These are phyloP conservation scores for Dunaliella primolecta DNA, from an alignment of 139 green algal species.

Conservation along the genomic window DNA sequence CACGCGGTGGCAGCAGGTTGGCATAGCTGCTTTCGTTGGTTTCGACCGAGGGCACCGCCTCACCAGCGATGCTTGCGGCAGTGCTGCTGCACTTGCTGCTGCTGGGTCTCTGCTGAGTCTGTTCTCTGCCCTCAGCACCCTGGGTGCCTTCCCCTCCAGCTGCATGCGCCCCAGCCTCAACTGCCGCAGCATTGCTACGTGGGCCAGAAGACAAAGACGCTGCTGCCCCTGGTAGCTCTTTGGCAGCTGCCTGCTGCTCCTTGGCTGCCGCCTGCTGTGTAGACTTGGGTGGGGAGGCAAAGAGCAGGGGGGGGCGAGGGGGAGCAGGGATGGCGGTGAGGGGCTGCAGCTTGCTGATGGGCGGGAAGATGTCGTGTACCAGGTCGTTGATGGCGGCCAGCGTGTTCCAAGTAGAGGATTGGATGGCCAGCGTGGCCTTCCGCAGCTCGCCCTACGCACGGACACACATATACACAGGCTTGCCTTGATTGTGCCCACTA, in stretches of 20 bases:
- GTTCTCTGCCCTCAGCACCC: neutral
- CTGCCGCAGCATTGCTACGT: neutral
- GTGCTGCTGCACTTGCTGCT: neutral
- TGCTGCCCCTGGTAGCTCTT: neutral
- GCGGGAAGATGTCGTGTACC: constrained; percentile 73
- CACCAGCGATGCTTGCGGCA: neutral
- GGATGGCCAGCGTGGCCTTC: constrained; percentile 13
- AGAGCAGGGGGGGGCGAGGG: neutral
- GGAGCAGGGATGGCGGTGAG: neutral
- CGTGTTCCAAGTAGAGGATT: constrained; percentile 42
- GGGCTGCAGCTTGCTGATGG: constrained; percentile 12
- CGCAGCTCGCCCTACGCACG: constrained; percentile 41
- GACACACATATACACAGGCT: neutral
- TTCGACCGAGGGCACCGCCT: neutral
- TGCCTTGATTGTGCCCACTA: no score
- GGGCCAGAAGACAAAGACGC: no score
- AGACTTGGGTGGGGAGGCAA: neutral
- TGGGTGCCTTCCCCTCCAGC: neutral
- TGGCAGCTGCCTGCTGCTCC: neutral
- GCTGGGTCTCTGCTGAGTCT: neutral
- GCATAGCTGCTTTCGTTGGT: no score
- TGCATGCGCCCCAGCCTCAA: neutral
- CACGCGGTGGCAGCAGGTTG: neutral
- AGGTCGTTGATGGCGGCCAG: constrained; percentile 66
- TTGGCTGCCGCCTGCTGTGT: neutral